These are phyloP conservation scores for Sequoiadendron giganteum DNA, from an alignment of 75 land plant species.

Conservation along the genomic window DNA sequence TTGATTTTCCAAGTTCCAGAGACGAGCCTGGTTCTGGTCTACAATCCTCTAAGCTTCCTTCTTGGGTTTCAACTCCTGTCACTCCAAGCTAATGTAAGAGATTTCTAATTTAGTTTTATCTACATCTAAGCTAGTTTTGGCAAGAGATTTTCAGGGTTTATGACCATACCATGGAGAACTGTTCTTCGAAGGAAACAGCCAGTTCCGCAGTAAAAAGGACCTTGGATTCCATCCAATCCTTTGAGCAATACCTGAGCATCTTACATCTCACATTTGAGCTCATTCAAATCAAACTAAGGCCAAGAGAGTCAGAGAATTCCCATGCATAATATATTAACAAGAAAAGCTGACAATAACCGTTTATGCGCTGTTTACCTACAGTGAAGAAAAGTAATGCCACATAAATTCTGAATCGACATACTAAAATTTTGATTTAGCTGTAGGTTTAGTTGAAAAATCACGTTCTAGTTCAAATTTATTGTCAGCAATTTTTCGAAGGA, in stretches of 20 bases:
- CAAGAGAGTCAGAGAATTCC: too few species aligned
- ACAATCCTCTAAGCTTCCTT: neutral
- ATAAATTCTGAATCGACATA: too few species aligned
- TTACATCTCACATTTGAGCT: too few species aligned
- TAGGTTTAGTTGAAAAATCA: too few species aligned
- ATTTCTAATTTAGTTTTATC: neutral
- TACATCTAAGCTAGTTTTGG: neutral
- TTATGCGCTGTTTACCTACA: neutral
- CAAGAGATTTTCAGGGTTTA: neutral
- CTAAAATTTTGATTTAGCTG: too few species aligned
- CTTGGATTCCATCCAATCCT: slow-evolving; percentile 5
- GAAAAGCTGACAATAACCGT: too few species aligned
- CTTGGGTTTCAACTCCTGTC: neutral
- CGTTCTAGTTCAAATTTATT: too few species aligned
- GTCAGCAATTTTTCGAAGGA: too few species aligned
- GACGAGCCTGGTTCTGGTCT: neutral
- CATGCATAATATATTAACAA: too few species aligned
- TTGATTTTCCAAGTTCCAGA: neutral
- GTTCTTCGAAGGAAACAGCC: neutral
- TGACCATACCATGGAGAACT: neutral
- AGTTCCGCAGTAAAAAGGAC: slow-evolving; percentile 5
- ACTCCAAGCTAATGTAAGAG: neutral
- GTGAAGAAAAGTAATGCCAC: neutral
- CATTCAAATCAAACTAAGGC: too few species aligned
- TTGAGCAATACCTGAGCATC: slow-evolving; percentile 2